phyloP scores from a whole-genome alignment of 495 filamentous ascomycete species.

The Aspergillus bertholletiae region DNA sequence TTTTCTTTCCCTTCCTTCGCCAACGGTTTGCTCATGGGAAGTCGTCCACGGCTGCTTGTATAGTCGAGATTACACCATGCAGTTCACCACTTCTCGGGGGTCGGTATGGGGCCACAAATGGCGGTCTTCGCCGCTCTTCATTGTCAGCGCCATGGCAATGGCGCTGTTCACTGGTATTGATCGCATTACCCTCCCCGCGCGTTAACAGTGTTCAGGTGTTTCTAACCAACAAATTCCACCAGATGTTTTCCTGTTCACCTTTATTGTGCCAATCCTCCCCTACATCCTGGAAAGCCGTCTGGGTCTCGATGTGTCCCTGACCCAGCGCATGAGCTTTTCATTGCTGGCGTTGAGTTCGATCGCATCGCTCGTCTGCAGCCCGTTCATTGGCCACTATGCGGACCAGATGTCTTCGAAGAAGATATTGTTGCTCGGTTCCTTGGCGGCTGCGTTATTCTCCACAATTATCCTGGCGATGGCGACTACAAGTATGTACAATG shows the following conservation, averaged over 20 bases:
- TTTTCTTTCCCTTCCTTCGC: neutral
- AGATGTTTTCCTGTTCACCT: constrained; percentile 28
- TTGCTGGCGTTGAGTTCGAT: constrained; percentile 20
- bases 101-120: constrained; percentile 15
- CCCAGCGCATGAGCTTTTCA: constrained; percentile 20
- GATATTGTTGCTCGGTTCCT: constrained; percentile 8
- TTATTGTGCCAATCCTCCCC: constrained; percentile 26
- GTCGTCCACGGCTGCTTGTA: neutral
- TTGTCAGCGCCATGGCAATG: constrained; percentile 21
- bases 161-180: constrained; percentile 19
- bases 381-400: constrained; percentile 19
- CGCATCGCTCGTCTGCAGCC: constrained; percentile 18
- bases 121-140: constrained; percentile 23
- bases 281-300: constrained; percentile 26
- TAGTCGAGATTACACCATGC: constrained; percentile 1
- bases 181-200: neutral
- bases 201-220: neutral
- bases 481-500: constrained; percentile 9
- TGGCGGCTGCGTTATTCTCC: constrained; percentile 13
- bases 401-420: constrained; percentile 14
- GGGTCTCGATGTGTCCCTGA: constrained; percentile 15
- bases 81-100: neutral
- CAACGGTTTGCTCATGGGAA: neutral
- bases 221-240: neutral
- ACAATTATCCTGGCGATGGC: constrained; percentile 12